A percentile compares a stretch with the other conserved stretches of the same genome.
phyloP scores from a whole-genome alignment of 805 yeast genomes.

The Yamadazyma scolyti region DNA sequence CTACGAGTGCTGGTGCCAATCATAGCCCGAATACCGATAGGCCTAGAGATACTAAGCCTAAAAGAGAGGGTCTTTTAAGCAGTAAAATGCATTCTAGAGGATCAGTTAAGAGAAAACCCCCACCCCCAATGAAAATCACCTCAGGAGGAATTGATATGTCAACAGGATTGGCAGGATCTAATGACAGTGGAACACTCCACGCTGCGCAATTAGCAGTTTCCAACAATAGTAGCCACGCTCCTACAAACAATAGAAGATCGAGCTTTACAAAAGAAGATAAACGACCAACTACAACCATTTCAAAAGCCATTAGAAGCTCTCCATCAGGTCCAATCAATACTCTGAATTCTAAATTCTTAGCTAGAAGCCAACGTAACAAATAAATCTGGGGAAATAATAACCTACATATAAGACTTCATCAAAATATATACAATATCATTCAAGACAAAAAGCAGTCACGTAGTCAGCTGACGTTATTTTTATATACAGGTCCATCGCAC shows the following conservation, averaged over 20 bases:
- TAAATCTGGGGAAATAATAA: too few species aligned
- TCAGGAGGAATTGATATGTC: constrained; percentile 22
- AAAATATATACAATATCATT: constrained; percentile 2
- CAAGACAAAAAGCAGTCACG: constrained; percentile 14
- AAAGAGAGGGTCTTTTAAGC: constrained; percentile 13
- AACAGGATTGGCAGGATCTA: constrained; percentile 21
- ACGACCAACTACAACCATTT: constrained; percentile 1
- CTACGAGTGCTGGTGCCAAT: background rate
- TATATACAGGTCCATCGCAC: background rate
- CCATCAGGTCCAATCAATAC: constrained; percentile 31
- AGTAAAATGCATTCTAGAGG: constrained; percentile 14
- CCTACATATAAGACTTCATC: too few species aligned
- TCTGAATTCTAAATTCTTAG: constrained; percentile 58
- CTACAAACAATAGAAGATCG: constrained; percentile 27
- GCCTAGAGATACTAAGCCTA: too few species aligned
- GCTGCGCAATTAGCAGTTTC: constrained; percentile 44
- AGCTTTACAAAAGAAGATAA: constrained; percentile 33
- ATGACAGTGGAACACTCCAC: constrained; percentile 28
- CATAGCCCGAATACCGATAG: background rate
- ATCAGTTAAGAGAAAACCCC: constrained; percentile 25
- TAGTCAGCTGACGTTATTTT: background rate
- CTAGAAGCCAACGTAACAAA: constrained; percentile 50
- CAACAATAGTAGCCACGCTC: constrained; percentile 18
- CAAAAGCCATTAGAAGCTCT: constrained; percentile 2
- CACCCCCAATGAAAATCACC: constrained; percentile 22